A percentile compares a stretch with the other conserved stretches of the same genome.
Evolutionary conservation across 129 eudicot genomes (phyloP).

Genomic region (Pittosporum tobira): DNA sequence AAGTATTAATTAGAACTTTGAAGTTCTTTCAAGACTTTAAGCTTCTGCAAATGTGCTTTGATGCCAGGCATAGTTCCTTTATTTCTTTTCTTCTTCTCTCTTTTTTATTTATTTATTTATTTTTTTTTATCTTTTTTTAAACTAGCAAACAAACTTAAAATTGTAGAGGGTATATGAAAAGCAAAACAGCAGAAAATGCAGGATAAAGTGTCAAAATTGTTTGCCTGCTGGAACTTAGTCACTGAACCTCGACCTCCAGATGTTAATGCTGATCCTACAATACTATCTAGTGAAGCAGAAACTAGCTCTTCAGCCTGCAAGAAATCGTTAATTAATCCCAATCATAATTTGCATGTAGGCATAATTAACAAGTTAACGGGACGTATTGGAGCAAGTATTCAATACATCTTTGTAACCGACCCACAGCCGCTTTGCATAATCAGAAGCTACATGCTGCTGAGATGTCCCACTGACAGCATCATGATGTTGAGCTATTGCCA

Average conservation of each 20-base stretch:
- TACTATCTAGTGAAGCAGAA: slow-evolving; percentile 65
- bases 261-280: slow-evolving; percentile 38
- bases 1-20: too few species aligned
- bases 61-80: too few species aligned
- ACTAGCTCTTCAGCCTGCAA: slow-evolving; percentile 74
- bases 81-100: too few species aligned
- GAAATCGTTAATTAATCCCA: not conserved
- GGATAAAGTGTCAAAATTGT: not conserved
- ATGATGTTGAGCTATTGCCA: slow-evolving; percentile 60
- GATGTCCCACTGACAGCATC: slow-evolving; percentile 54
- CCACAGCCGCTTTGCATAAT: slow-evolving; percentile 49
- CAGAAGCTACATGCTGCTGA: slow-evolving; percentile 57
- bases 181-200: not conserved
- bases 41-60: too few species aligned
- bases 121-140: too few species aligned
- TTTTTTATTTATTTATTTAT: too few species aligned
- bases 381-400: not conserved
- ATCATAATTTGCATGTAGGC: not conserved
- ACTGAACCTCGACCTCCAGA: slow-evolving; percentile 40
- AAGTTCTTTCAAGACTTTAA: too few species aligned
- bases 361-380: not conserved
- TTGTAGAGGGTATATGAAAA: too few species aligned
- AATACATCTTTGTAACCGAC: slow-evolving; percentile 67
- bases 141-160: not conserved
- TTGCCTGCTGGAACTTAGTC: slow-evolving; percentile 66